Evolutionary conservation across 768 basidiomycete genomes (phyloP).

Genomic region (Amanita subjunquillea): DNA sequence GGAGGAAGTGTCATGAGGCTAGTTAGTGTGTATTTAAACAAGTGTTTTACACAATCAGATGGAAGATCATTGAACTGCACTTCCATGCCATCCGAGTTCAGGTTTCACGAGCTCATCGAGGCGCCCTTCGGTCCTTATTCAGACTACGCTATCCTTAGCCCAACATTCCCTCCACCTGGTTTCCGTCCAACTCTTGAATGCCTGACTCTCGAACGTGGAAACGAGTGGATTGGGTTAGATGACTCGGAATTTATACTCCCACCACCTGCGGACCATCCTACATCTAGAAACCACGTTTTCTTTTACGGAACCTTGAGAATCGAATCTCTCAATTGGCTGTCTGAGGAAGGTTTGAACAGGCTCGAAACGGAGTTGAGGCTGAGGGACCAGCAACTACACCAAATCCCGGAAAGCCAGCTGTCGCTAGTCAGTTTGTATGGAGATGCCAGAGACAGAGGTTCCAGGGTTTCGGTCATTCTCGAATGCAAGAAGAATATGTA

Average conservation of each 20-base stretch:
- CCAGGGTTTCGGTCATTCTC: slow-evolving; percentile 29
- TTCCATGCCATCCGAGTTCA: neutral
- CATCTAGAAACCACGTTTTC: slow-evolving; percentile 21
- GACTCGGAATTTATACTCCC: slow-evolving; percentile 29
- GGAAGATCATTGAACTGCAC: no score
- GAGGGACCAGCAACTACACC: slow-evolving; percentile 21
- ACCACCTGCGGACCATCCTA: slow-evolving; percentile 15
- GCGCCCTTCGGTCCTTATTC: slow-evolving; percentile 3
- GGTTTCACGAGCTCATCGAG: slow-evolving; percentile 1
- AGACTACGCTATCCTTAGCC: neutral
- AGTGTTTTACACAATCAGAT: no score
- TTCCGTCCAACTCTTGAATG: neutral
- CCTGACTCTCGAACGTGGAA: neutral
- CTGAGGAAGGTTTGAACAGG: slow-evolving; percentile 27
- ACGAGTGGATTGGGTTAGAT: slow-evolving; percentile 24
- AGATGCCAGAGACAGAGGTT: slow-evolving; percentile 10
- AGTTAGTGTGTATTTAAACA: no score
- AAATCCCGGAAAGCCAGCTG: slow-evolving; percentile 16
- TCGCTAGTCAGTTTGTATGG: slow-evolving; percentile 27
- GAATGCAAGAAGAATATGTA: slow-evolving; percentile 28
- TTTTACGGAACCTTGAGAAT: slow-evolving; percentile 46
- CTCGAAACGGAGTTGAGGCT: slow-evolving; percentile 35
- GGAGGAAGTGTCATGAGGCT: slow-evolving; percentile 48
- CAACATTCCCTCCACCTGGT: neutral
- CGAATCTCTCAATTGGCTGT: slow-evolving; percentile 36